phyloP scores from a whole-genome alignment of 495 filamentous ascomycete species.

The Sporormia fimetaria region DNA sequence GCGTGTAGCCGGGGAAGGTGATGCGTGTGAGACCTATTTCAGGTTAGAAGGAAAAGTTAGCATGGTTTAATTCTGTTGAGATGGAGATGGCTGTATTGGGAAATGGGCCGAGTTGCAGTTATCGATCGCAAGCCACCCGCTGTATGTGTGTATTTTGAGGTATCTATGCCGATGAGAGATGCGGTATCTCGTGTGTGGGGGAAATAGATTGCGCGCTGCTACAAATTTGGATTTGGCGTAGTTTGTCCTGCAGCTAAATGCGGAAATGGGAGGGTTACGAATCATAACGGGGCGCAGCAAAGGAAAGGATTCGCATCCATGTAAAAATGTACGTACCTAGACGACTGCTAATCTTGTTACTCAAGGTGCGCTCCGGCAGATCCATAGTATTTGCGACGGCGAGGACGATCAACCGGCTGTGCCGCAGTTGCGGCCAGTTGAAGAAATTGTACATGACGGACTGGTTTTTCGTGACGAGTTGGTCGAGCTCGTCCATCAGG shows the following conservation, averaged over 20 bases:
- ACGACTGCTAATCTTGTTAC: conserved; percentile 94
- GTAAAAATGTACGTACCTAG: conserved; percentile 42
- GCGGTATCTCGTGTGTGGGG: no score
- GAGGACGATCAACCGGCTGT: conserved; percentile 86
- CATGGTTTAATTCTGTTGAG: not conserved
- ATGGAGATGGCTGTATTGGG: not conserved
- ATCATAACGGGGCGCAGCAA: conserved; percentile 9
- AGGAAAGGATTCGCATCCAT: conserved; percentile 17
- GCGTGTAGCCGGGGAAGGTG: conserved; percentile 93
- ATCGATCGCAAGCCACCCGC: no score
- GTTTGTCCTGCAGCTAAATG: no score
- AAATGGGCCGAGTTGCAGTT: not conserved
- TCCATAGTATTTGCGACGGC: conserved; percentile 99
- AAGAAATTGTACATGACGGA: conserved; percentile 99
- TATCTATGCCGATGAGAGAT: no score
- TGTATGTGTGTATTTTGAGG: no score
- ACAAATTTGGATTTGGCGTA: no score
- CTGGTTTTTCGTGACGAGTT: conserved; percentile 93
- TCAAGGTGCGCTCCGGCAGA: conserved; percentile 87
- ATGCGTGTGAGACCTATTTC: conserved; percentile 53
- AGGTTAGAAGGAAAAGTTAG: conserved; percentile 6
- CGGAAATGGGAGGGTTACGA: no score
- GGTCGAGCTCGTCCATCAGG: conserved; percentile 97
- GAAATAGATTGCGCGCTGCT: no score
- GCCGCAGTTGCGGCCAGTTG: conserved; percentile 93